phyloP scores from a whole-genome alignment of 2,329 filamentous ascomycete genomes.

The Raffaelea ambrosiae region DNA sequence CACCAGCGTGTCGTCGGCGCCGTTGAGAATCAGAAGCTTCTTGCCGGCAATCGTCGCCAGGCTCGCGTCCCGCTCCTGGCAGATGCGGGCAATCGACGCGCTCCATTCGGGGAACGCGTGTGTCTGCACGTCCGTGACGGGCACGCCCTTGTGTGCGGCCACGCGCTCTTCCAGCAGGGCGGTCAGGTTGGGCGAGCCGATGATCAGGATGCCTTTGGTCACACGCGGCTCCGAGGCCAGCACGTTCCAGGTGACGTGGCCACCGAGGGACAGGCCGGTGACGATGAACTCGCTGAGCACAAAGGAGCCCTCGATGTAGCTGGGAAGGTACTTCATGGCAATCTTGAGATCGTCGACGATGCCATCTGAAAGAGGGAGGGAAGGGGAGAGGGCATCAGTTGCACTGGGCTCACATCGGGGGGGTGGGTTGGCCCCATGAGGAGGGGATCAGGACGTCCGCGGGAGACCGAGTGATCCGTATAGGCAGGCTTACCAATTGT shows the following conservation, averaged over 20 bases:
- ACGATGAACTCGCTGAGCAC: not conserved
- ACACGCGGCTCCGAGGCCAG: not conserved
- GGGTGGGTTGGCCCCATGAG: no score
- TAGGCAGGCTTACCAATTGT: conserved; percentile 1
- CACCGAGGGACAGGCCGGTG: conserved; percentile 2
- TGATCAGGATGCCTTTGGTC: not conserved
- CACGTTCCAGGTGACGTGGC: conserved; percentile 2
- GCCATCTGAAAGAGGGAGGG: not conserved
- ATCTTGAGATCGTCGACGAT: not conserved
- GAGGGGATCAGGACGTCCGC: no score
- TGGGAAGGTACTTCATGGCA: not conserved
- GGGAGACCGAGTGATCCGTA: no score
- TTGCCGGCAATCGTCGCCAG: not conserved
- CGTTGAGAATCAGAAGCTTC: conserved; percentile 1
- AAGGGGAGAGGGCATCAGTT: not conserved
- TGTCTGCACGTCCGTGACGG: not conserved
- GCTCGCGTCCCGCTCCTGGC: not conserved
- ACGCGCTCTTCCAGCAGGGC: not conserved
- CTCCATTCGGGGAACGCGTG: not conserved
- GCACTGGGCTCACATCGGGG: no score
- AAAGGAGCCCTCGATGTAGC: not conserved
- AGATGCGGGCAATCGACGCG: not conserved
- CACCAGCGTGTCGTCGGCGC: not conserved
- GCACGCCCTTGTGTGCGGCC: not conserved
- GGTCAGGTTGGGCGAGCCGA: conserved; percentile 1